Percentiles rank a stretch among this genome's conserved stretches.
Evolutionary conservation across 345 rosid genomes (phyloP).

Genomic region (Acer yangbiense): DNA sequence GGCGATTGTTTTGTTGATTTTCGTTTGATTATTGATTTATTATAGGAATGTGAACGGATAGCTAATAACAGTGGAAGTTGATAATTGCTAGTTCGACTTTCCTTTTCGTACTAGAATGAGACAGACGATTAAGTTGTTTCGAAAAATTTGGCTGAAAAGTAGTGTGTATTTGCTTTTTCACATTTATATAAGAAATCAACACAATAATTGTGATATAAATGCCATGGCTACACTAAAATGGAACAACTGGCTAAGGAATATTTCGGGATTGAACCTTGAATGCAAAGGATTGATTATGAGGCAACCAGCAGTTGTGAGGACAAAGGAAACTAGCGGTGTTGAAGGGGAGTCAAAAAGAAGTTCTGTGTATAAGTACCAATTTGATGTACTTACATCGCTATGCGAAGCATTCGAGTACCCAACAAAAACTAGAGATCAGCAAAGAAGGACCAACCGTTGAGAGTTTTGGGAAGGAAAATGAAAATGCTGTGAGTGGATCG

Average conservation of each 20-base stretch:
- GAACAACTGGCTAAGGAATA: conserved; percentile 71
- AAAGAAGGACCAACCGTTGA: too few relatives aligned
- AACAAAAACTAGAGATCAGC: too few relatives aligned
- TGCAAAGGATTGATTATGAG: conserved; percentile 59
- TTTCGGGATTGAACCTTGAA: conserved; percentile 70
- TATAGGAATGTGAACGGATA: not conserved
- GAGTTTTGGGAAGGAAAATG: too few relatives aligned
- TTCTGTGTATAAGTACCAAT: conserved; percentile 22
- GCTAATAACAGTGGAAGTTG: not conserved
- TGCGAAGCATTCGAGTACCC: too few relatives aligned
- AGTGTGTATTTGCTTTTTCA: not conserved
- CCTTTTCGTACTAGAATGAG: not conserved
- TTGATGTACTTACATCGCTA: too few relatives aligned
- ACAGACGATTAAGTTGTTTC: not conserved
- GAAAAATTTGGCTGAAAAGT: not conserved
- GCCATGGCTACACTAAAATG: conserved; percentile 30
- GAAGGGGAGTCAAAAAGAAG: conserved; percentile 67
- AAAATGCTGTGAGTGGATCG: too few relatives aligned
- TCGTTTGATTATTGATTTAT: too few relatives aligned
- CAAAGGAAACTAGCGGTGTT: conserved; percentile 51
- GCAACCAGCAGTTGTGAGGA: conserved; percentile 36
- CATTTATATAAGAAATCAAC: not conserved
- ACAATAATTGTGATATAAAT: not conserved
- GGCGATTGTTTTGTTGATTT: too few relatives aligned
- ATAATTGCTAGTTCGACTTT: not conserved